phyloP scores from a whole-genome alignment of 192 early-diverging fungal genomes.

The Linnemannia schmuckeri region DNA sequence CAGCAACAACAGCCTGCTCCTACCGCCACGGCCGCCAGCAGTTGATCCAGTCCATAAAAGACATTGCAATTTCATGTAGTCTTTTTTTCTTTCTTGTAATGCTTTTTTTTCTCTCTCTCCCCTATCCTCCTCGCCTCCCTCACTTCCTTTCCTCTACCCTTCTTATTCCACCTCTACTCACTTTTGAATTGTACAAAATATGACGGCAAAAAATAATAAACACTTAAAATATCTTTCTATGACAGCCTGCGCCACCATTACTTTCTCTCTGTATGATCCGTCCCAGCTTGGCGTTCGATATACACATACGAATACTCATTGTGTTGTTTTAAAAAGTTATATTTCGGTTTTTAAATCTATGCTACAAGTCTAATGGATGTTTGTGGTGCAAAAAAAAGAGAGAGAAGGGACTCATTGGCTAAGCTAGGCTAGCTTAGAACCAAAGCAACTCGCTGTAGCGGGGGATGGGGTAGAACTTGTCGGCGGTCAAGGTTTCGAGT shows the following conservation, averaged over 20 bases:
- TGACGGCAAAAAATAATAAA: no score
- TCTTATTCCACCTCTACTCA: no score
- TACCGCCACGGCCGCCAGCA: slow-evolving; percentile 4
- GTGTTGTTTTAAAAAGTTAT: no score
- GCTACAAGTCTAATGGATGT: neutral
- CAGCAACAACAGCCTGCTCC: neutral
- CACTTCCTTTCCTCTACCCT: neutral
- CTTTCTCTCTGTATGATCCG: no score
- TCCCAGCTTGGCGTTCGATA: no score
- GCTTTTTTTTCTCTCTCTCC: neutral
- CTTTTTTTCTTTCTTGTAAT: neutral
- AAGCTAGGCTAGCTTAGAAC: slow-evolving; percentile 26
- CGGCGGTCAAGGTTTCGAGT: slow-evolving; percentile 85
- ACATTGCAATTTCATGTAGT: neutral
- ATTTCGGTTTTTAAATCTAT: neutral
- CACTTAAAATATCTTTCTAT: no score
- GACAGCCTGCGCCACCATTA: no score
- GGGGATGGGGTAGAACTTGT: slow-evolving; percentile 97
- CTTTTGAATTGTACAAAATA: no score
- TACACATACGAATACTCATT: no score
- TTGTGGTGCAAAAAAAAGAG: neutral
- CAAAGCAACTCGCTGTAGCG: slow-evolving; percentile 94
- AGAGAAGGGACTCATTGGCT: neutral
- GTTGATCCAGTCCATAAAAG: neutral
- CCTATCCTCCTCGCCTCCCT: neutral